phyloP scores from a whole-genome alignment of 768 basidiomycete species.

The Mycena kentingensis region DNA sequence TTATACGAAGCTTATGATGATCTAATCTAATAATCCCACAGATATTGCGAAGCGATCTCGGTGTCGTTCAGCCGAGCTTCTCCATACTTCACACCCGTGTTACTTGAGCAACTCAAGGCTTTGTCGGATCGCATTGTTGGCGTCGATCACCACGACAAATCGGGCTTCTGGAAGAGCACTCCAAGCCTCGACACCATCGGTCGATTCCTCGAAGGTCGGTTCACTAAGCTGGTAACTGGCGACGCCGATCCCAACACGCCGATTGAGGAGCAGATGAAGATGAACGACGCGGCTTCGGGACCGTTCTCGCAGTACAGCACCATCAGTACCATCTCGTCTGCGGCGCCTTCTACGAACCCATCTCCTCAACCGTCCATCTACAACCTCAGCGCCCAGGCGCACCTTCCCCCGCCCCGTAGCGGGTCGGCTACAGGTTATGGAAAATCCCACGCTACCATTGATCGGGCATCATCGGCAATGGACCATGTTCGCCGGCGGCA shows the following conservation, averaged over 20 bases:
- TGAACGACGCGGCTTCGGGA: conserved; percentile 53
- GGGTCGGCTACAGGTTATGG: conserved; percentile 71
- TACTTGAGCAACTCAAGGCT: conserved; percentile 75
- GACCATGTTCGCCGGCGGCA: conserved; percentile 63
- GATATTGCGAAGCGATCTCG: conserved; percentile 92
- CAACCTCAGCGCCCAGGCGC: conserved; percentile 34
- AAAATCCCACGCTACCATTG: conserved; percentile 53
- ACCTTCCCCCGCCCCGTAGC: conserved; percentile 54
- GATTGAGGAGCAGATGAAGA: conserved; percentile 38
- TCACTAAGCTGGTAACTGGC: conserved; percentile 94
- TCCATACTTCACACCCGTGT: conserved; percentile 62
- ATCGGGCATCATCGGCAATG: conserved; percentile 78
- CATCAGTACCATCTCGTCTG: conserved; percentile 90
- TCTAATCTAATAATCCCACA: conserved; percentile 32
- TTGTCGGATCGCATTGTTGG: conserved; percentile 79
- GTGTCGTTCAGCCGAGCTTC: conserved; percentile 62
- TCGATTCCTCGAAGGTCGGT: conserved; percentile 87
- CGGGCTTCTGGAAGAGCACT: conserved; percentile 85
- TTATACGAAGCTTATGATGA: background rate
- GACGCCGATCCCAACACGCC: conserved; percentile 63
- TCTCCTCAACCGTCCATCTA: conserved; percentile 68
- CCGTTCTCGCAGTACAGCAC: conserved; percentile 93
- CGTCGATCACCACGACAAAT: conserved; percentile 72
- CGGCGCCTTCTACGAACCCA: conserved; percentile 70
- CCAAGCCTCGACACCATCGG: conserved; percentile 92